A percentile compares a stretch with the other conserved stretches of the same genome.
phyloP scores from a whole-genome alignment of 2,329 filamentous ascomycete species.

The Fragosphaeria purpurea region DNA sequence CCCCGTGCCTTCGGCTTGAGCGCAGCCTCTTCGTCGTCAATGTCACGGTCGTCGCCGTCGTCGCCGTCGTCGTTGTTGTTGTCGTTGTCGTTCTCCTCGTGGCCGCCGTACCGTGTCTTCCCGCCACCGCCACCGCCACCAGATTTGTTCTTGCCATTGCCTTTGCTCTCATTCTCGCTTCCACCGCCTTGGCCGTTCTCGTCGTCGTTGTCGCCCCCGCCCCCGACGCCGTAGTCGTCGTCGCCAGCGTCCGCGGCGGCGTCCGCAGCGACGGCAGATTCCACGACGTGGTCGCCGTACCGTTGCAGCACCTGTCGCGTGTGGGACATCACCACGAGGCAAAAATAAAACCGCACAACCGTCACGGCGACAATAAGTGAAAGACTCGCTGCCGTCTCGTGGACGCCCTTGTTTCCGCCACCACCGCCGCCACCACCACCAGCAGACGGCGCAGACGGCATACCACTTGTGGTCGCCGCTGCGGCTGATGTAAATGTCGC shows the following conservation, averaged over 20 bases:
- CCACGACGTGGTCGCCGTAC: slow-evolving; percentile 39
- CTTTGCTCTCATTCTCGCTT: slow-evolving; percentile 20
- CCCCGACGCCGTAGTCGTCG: slow-evolving; percentile 4
- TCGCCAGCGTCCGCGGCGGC: slow-evolving; percentile 38
- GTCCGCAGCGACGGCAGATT: slow-evolving; percentile 14
- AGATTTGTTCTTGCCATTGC: slow-evolving; percentile 1
- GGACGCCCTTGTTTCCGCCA: slow-evolving; percentile 26
- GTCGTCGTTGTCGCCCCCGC: neutral
- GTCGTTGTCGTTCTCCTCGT: neutral
- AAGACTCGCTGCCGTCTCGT: slow-evolving; percentile 63
- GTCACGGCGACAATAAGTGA: slow-evolving; percentile 65
- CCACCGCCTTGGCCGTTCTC: neutral
- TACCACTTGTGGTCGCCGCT: neutral
- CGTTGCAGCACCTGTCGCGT: slow-evolving; percentile 67
- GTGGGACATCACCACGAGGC: slow-evolving; percentile 73
- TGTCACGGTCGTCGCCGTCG: slow-evolving; percentile 36
- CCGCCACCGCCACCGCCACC: neutral
- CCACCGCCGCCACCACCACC: slow-evolving; percentile 4
- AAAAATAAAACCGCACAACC: slow-evolving; percentile 70
- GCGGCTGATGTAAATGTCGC: neutral
- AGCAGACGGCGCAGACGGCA: slow-evolving; percentile 1
- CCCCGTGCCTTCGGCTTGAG: slow-evolving; percentile 6
- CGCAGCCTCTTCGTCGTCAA: slow-evolving; percentile 11
- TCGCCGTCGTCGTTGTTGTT: slow-evolving; percentile 11
- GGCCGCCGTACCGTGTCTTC: slow-evolving; percentile 26